These are phyloP conservation scores for Xylariaceae sp. DNA, from an alignment of 2,329 filamentous ascomycete genomes.

Conservation along the genomic window DNA sequence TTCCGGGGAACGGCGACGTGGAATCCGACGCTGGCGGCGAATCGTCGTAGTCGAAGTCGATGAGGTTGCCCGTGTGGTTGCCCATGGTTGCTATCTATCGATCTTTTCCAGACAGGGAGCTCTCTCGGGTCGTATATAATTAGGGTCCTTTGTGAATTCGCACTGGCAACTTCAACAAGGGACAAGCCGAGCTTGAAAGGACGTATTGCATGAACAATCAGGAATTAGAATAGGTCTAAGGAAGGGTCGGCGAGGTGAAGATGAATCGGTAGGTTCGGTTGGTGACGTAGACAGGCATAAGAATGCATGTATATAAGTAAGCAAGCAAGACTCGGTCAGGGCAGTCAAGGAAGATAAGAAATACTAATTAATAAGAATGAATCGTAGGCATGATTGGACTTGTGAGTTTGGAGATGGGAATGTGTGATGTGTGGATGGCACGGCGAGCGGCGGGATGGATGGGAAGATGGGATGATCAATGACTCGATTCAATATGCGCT, in stretches of 20 bases:
- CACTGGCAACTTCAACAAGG: background rate
- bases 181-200: background rate
- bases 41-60: slow-evolving; percentile 26
- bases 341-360: background rate
- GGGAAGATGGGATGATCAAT: background rate
- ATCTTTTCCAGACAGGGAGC: background rate
- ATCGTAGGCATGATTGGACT: too few species aligned
- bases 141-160: too few species aligned
- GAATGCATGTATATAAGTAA: background rate
- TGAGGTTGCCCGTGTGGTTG: slow-evolving; percentile 27
- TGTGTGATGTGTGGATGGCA: too few species aligned
- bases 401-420: too few species aligned
- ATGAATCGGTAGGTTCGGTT: background rate
- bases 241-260: background rate
- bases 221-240: background rate
- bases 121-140: too few species aligned
- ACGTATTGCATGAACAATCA: background rate
- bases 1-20: slow-evolving; percentile 22
- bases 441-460: background rate
- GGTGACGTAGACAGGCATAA: slow-evolving; percentile 12
- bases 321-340: background rate
- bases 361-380: background rate
- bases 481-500: background rate
- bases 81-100: slow-evolving; percentile 18
- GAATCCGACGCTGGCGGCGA: slow-evolving; percentile 26